Percentiles rank a stretch among this genome's conserved stretches.
Conservation (phyloP, 208 protist species). For the Leishmania aethiopica region DNA sequence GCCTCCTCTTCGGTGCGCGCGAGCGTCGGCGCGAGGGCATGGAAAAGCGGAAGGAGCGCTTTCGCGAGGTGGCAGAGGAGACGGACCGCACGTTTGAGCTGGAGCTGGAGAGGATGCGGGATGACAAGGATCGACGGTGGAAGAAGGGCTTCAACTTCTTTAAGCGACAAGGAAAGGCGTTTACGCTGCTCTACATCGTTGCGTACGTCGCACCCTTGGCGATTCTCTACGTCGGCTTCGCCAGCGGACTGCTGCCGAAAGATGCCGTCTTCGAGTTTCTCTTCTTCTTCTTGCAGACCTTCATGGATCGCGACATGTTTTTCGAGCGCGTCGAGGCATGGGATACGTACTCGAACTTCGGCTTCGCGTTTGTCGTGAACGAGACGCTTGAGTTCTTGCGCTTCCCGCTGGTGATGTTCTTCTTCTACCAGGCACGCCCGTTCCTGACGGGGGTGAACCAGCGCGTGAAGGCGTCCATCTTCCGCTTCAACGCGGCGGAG, state of each 20-base stretch:
- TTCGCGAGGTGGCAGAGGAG: slow-evolving; percentile 43
- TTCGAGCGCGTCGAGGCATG: slow-evolving; percentile 77
- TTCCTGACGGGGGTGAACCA: slow-evolving; percentile 61
- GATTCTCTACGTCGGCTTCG: slow-evolving; percentile 75
- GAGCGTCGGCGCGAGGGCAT: slow-evolving; percentile 28
- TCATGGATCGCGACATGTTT: slow-evolving; percentile 75
- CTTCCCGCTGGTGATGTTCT: slow-evolving; percentile 75
- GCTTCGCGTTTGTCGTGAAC: slow-evolving; percentile 91
- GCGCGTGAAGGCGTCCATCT: slow-evolving; percentile 69
- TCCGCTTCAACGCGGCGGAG: slow-evolving; percentile 58
- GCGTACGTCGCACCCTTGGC: slow-evolving; percentile 63
- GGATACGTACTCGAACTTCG: slow-evolving; percentile 85
- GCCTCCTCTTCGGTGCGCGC: slow-evolving; percentile 29
- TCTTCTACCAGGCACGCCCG: slow-evolving; percentile 70
- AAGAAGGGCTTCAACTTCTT: slow-evolving; percentile 77
- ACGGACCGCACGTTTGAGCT: slow-evolving; percentile 63
- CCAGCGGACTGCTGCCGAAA: slow-evolving; percentile 67
- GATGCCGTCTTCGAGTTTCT: slow-evolving; percentile 78
- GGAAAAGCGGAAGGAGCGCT: slow-evolving; percentile 18
- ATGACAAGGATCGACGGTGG: slow-evolving; percentile 57
- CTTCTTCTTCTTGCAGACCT: slow-evolving; percentile 57
- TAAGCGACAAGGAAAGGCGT: slow-evolving; percentile 78
- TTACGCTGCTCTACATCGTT: slow-evolving; percentile 60
- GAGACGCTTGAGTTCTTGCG: slow-evolving; percentile 81
- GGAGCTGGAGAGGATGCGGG: slow-evolving; percentile 78